Evolutionary conservation across 352 stramenopile genomes (phyloP), one percentile per base, ranked within the genome.

Genomic region (Globisporangium cylindrosporum): DNA sequence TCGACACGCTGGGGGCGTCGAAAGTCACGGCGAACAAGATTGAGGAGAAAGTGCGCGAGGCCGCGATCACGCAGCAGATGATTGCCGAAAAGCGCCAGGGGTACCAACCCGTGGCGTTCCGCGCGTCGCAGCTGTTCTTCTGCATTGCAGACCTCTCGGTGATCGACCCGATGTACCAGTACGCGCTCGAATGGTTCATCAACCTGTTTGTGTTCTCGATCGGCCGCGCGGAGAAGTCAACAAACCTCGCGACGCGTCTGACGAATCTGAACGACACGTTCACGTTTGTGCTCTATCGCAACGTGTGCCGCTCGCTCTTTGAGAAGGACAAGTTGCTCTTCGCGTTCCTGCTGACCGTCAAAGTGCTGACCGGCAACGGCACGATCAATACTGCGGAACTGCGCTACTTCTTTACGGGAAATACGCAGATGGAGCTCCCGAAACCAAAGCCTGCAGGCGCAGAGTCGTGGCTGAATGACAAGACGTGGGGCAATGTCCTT

Each of bases 161-260:
- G 22, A 94, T 99, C 20, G 95, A 98, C 59, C 95, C 95, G 2
- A 98, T 99, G 96, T 98, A 99, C 74, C 90, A 98, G 78, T 99
- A 98, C 78, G 93, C 89, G 18, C 88, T 99, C 29, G 89, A 98
- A 62, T 99, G 94, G 94, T 99, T 98, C 73, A 98, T 98, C 72
- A 95, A 96, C 54, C 77, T 99, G 22, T 98, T 98, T 67, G 83
- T 97, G 41, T 90, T 95, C 48, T 88, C 95, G 2, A 98, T 99
- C 65, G 78, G 84, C 12, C 81, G 91, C 8, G 92, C 94, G 0
- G 84, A 94, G 36, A 95, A 91, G 56, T 73, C 85, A 4, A 66
- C 81, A 1, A 73, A 90, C 15, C 71, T 99, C 24, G 78, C 90
- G 8, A 82, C 92, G 4, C 88, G 96, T 3, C 74, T 99, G 6